Evolutionary conservation across 371 early-diverging fungal species (phyloP), one percentile per base, ranked within the genome.

Genomic region (Chytridium lagenaria): DNA sequence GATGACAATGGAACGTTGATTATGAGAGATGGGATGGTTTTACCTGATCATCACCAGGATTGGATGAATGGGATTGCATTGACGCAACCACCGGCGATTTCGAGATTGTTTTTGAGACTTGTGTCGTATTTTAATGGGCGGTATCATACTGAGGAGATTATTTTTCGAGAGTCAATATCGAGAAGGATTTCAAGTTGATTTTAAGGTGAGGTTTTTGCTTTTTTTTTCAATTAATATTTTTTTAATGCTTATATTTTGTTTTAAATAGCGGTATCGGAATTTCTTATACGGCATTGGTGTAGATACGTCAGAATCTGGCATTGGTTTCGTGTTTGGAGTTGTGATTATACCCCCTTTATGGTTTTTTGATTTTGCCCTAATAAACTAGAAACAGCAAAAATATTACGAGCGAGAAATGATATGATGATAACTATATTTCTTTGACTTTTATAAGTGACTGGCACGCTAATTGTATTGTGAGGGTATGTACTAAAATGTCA

Each of bases 61-160:
- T 87, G 87, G 83, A 78, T 90, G 2, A 61, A 75, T 15, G 51
- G 71, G 19, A 77, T 88, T 66, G 84, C 84, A 30, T 68, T 75
- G n/a, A 71, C 78, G 59, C 88, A 87, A 37, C 84, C 85, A 34
- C 63, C 26, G 64, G 69, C 72, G 31, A 66, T 77, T 40, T 71
- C 69, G 19, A 34, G 57, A 1, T 44, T 92, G 30, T 92, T 94
- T 80, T 77, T 85, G 59, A 77, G 90, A 39, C 73, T 93, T 59
- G 82, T 87, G n/a, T 88, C 89, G 1, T 95, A 93, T 70, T 91
- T 94, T 80, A 87, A 91, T 77, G 95, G 95, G 1, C 87, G 89
- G 52, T 88, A 90, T 76, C 91, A 90, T 72, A 86, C 92, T 22
- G 94, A 94, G 69, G 95, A 95, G 75, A 93, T 95, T 66, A 79